Base-by-base conservation (phyloP, 2,329 filamentous ascomycete genomes). In the Clathrospora elynae region DNA sequence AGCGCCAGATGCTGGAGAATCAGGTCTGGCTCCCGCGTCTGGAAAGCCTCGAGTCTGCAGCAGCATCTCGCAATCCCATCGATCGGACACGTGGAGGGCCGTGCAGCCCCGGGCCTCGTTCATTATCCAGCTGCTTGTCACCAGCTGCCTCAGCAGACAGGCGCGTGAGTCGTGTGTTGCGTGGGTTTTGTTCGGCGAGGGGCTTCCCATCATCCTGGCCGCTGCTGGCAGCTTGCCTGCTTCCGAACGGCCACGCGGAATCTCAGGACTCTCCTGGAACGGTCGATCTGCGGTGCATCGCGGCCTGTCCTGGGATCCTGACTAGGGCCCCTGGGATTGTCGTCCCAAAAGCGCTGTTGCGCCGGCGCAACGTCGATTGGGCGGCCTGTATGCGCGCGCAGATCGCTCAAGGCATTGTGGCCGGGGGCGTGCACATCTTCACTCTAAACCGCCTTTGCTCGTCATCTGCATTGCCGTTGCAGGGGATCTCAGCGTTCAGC, bases 381-480 rank as follows among this genome's bases (percentile, higher is more conserved):
- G 57, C 53, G 57, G 48, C 45, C 62, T 59, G 62, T 57, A 58
- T 59, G 50, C 37, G 55, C 61, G 51, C 57, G 61, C 63, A 64
- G 62, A 67, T 68, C 65, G 57, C 62, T 66, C 60, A 62, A 61
- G 62, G 61, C 59, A 64, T 56, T 56, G 46, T 45, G 40, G 46
- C 55, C 51, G 56, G 54, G 53, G 55, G 60, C 59, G 59, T 67
- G 63, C 62, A 49, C 64, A 65, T 64, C 61, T 45, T 48, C 34
- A 44, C 53, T 42, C 62, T 61, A 63, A 59, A 46, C 61, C 56
- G 32, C 51, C 51, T 55, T 57, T 35, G 62, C 45, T 53, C 57
- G 53, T 60, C 62, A 65, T 66, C 67, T 71, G 67, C 68, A 70
- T 64, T 68, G 57, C 68, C 68, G 67, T 71, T 71, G 58, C 64